Evolutionary conservation across 495 filamentous ascomycete genomes (phyloP).

Genomic region (Bacidia rubella): DNA sequence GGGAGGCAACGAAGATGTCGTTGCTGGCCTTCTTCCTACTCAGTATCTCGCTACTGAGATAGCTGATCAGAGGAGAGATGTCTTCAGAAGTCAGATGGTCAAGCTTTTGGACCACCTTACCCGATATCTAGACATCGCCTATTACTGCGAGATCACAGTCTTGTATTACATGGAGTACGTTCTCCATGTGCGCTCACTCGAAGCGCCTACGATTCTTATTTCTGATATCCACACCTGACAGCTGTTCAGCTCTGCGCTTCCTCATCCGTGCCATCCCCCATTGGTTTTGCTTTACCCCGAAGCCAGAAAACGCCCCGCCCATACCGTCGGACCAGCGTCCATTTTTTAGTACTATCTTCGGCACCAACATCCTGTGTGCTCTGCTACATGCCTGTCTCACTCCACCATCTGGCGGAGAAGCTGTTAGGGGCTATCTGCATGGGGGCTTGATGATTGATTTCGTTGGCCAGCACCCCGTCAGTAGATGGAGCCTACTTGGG

Average conservation of each 20-base stretch:
- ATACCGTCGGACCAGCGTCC: conserved; percentile 51
- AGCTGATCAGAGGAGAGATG: neutral
- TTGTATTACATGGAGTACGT: conserved; percentile 87
- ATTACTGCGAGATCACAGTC: conserved; percentile 66
- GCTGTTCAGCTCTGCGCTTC: conserved; percentile 66
- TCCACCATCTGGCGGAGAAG: conserved; percentile 55
- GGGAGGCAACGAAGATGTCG: too few species aligned
- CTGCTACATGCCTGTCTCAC: conserved; percentile 52
- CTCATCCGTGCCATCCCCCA: conserved; percentile 57
- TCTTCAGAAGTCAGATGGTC: conserved; percentile 25
- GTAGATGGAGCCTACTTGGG: conserved; percentile 45
- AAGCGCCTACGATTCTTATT: neutral
- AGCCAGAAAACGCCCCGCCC: conserved; percentile 53
- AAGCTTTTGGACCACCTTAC: conserved; percentile 58
- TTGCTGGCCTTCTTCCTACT: too few species aligned
- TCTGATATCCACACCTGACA: conserved; percentile 21
- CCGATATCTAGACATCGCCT: conserved; percentile 62
- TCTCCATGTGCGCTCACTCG: neutral
- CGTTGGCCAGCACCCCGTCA: conserved; percentile 63
- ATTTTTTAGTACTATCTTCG: conserved; percentile 56
- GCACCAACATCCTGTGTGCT: conserved; percentile 58
- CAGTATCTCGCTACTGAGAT: too few species aligned
- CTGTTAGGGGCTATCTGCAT: conserved; percentile 67
- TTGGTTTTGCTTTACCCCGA: conserved; percentile 66
- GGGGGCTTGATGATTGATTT: conserved; percentile 80